These are phyloP conservation scores for Lepidium didymum DNA, from an alignment of 345 rosid genomes.

Conservation along the genomic window DNA sequence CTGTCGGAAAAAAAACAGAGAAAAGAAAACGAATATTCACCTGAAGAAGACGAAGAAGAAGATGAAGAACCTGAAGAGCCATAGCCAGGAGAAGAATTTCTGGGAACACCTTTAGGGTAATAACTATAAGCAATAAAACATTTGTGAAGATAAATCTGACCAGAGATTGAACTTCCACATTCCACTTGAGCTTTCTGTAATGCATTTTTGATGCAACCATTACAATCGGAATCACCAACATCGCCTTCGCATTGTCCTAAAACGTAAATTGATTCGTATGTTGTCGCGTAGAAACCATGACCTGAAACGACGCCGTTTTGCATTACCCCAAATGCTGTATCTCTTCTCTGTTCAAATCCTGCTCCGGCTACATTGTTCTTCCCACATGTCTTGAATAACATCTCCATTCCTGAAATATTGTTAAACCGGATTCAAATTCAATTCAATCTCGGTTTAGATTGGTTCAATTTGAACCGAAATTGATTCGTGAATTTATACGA, in stretches of 20 bases:
- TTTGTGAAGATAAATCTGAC: conserved; percentile 82
- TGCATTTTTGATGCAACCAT: conserved; percentile 67
- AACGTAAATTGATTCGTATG: conserved; percentile 56
- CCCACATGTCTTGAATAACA: conserved; percentile 88
- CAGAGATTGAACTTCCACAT: conserved; percentile 77
- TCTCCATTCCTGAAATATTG: conserved; percentile 49
- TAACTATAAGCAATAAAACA: conserved; percentile 78
- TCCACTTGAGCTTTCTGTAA: conserved; percentile 83
- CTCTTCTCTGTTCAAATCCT: conserved; percentile 84
- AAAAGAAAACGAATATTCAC: not conserved
- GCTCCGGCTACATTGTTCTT: conserved; percentile 50
- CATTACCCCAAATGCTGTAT: conserved; percentile 60
- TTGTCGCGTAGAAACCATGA: conserved; percentile 68
- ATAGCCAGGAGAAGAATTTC: conserved; percentile 39
- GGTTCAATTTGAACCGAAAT: not conserved
- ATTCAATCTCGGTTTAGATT: not conserved
- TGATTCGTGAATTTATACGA: no score
- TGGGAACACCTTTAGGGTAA: conserved; percentile 80
- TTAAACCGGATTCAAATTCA: not conserved
- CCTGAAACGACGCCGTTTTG: conserved; percentile 65
- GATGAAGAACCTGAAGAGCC: conserved; percentile 32
- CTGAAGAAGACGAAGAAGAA: conserved; percentile 20
- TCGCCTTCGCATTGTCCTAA: conserved; percentile 97
- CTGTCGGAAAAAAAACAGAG: not conserved
- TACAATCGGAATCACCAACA: conserved; percentile 91